Evolutionary conservation across 176 grass and related monocot genomes (phyloP).

Genomic region (Eleusine coracana): DNA sequence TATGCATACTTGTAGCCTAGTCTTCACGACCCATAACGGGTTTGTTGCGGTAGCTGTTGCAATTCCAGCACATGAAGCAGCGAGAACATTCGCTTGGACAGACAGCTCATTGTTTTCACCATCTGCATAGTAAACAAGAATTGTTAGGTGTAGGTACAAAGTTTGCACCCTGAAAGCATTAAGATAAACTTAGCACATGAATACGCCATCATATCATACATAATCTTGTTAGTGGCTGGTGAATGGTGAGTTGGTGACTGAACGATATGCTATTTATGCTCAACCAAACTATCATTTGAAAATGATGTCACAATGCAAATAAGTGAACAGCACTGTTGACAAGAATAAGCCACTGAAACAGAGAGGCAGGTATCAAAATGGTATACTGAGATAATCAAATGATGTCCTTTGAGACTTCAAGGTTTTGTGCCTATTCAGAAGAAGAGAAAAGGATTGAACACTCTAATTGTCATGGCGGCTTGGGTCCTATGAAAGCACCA

Average conservation of each 20-base stretch:
- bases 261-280: not conserved
- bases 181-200: not conserved
- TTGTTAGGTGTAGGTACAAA: not conserved
- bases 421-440: too few relatives aligned
- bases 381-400: slow-evolving; percentile 17
- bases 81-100: slow-evolving; percentile 65
- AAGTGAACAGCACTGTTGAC: not conserved
- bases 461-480: too few relatives aligned
- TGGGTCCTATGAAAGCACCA: too few relatives aligned
- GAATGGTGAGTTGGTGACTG: not conserved
- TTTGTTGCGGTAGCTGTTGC: slow-evolving; percentile 79
- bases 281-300: not conserved
- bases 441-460: too few relatives aligned
- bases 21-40: slow-evolving; percentile 96
- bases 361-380: not conserved
- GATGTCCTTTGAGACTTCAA: not conserved
- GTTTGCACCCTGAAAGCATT: not conserved
- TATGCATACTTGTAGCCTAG: slow-evolving; percentile 76
- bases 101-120: slow-evolving; percentile 54
- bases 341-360: not conserved
- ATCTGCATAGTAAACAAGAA: slow-evolving; percentile 31
- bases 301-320: not conserved
- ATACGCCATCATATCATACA: not conserved
- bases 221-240: not conserved
- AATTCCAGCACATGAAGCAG: slow-evolving; percentile 80